Base-by-base conservation (phyloP, 805 yeast genomes). In the Wickerhamiella kurtzmanii region DNA sequence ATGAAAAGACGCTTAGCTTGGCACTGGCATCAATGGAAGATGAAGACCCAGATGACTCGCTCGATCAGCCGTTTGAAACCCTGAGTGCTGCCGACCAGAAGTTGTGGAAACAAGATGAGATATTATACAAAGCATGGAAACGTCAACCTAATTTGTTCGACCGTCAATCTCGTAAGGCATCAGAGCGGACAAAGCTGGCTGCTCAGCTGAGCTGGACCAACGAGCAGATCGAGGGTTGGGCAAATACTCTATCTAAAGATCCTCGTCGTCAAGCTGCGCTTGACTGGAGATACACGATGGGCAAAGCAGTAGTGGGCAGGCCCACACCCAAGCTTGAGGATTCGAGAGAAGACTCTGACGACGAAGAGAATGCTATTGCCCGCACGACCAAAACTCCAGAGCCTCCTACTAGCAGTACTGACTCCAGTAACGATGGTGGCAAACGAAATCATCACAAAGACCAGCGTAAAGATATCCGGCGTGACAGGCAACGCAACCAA, bases 181-280 rank as follows among this genome's bases (percentile, higher is more conserved):
- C 67, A 39, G 63, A 59, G 8, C 68, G 95, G 45, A 63, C 66
- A 28, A 71, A 70, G 21, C 65, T 85, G 59, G 75, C 71, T 52
- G 54, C 60, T 4, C 67, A 69, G 36, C 73, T 80, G 0, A 68
- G 69, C 1, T 86, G 94, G 95, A 69, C 87, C 0, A 88, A 87
- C 62, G 95, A 86, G 58, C 95, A 85, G 60, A 76, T 89, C 43
- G 96, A 88, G 68, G 95, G 95, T 0, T 89, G 96, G 96, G 80
- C 81, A 1, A 66, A 82, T 47, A 81, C 22, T 15, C 25, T 38
- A 11, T 19, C 25, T 5, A 15, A 11, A 5, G 41, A 38, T 20
- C 9, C 9, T 18, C 22, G 25, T 11, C 41, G 41, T 5, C 25
- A 38, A n/a, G 20, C n/a, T 18, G 41, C 41, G 6, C 41, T 38